Evolutionary conservation across 2,329 filamentous ascomycete species (phyloP).

Genomic region (Aciculosporium take): DNA sequence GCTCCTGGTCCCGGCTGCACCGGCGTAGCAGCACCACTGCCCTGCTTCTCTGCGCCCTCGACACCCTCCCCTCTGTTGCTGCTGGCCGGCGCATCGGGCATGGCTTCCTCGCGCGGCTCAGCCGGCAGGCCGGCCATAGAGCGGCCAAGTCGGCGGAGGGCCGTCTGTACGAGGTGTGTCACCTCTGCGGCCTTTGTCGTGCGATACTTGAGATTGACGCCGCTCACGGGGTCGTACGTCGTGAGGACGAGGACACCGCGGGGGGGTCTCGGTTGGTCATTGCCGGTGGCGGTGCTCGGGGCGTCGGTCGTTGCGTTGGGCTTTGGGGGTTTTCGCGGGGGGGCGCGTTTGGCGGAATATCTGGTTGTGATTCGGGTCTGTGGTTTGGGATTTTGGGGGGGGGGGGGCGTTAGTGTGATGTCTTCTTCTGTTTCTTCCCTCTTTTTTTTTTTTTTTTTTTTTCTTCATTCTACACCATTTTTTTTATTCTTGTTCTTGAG

Average conservation of each 20-base stretch:
- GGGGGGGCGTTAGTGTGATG: slow-evolving; percentile 2
- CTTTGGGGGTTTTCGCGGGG: slow-evolving; percentile 15
- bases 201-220: slow-evolving; percentile 76
- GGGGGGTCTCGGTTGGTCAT: slow-evolving; percentile 29
- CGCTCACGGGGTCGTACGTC: slow-evolving; percentile 72
- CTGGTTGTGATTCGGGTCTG: slow-evolving; percentile 86
- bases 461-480: background rate
- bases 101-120: slow-evolving; percentile 26
- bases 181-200: slow-evolving; percentile 89
- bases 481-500: background rate
- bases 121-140: slow-evolving; percentile 44
- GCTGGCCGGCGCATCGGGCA: slow-evolving; percentile 23
- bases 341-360: slow-evolving; percentile 55
- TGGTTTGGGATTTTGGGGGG: background rate
- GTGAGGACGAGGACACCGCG: slow-evolving; percentile 68
- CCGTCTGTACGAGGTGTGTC: slow-evolving; percentile 56
- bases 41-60: slow-evolving; percentile 17
- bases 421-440: background rate
- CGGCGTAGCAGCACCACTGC: slow-evolving; percentile 14
- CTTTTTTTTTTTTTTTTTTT: background rate
- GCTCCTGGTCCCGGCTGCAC: slow-evolving; percentile 13
- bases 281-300: background rate
- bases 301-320: background rate
- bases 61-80: slow-evolving; percentile 5
- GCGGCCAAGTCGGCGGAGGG: slow-evolving; percentile 61